Evolutionary conservation across 208 protist species (phyloP), one percentile per base, ranked within the genome.

Genomic region (Crithidia mellificae): DNA sequence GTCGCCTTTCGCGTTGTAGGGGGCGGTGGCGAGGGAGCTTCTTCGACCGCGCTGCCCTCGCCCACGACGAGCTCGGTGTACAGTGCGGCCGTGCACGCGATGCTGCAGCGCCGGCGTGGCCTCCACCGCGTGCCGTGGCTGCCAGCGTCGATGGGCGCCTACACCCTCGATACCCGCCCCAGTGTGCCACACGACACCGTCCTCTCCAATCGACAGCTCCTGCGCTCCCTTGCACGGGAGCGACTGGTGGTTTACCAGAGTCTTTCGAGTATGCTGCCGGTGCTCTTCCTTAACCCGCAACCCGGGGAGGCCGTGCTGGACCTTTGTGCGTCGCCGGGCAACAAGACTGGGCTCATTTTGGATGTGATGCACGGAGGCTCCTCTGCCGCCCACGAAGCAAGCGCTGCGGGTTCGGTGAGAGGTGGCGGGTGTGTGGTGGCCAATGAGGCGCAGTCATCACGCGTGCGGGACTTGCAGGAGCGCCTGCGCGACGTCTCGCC

Each of bases 281-380:
- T 90, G 50, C 61, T 82, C 57, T 77, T 84, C 24, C 78, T 97
- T 11, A 67, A 86, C 22, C 83, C 85, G 7, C 77, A 80, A 29
- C 87, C 80, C 2, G 80, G 80, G 11, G 87, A 96, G 41, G 24
- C 64, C 3, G 68, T 97, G 24, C 66, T 97, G 12, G 92, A 97
- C 66, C 22, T 95, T 57, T 97, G 92, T 57, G 90, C 92, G 12
- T 70, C 92, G 6, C 92, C 92, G 8, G 92, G 92, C 24, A 87
- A 78, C 56, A 97, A 97, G 75, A 82, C 82, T 12, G 67, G 63
- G 9, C 70, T 91, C 27, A 63, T 92, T 24, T 47, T 89, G 7
- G 90, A 94, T 69, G 78, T 78, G 58, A 74, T 86, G 53, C 67
- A 66, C 55, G 66, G 59, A 6, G 17, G 46, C 15, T n/a, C n/a